These are phyloP conservation scores for Citrus reticulata DNA, from an alignment of 345 rosid species.

Conservation along the genomic window DNA sequence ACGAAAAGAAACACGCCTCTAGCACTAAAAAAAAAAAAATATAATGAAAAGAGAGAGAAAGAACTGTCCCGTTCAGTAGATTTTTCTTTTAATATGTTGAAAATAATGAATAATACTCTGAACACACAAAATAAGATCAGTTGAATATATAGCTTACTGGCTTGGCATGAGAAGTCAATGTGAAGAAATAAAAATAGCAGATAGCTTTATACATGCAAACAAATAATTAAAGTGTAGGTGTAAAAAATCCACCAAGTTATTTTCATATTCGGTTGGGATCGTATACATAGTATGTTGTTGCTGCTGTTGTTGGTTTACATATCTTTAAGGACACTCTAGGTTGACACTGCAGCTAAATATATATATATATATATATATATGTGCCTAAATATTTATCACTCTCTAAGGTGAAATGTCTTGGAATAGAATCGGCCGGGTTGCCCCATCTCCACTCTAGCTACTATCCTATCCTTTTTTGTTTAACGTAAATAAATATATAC, in stretches of 20 bases:
- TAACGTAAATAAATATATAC: too few relatives aligned
- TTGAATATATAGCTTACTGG: too few relatives aligned
- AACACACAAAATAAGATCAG: too few relatives aligned
- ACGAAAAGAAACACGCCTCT: background rate
- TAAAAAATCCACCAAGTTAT: background rate
- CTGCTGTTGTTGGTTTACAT: background rate
- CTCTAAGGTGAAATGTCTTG: conserved; percentile 30
- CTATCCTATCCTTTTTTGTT: too few relatives aligned
- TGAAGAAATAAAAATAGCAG: too few relatives aligned
- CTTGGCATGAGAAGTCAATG: too few relatives aligned
- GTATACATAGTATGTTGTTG: background rate
- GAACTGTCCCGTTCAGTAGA: background rate
- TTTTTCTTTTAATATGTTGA: background rate
- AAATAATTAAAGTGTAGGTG: conserved; percentile 8
- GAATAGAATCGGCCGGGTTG: conserved; percentile 8
- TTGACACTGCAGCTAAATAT: conserved; percentile 32
- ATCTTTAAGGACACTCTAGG: conserved; percentile 41
- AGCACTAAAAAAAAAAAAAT: background rate
- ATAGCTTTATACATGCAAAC: background rate
- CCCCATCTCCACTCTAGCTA: conserved; percentile 21
- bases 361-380: too few relatives aligned
- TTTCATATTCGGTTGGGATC: conserved; percentile 7
- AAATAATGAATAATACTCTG: too few relatives aligned
- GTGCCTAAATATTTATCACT: background rate
- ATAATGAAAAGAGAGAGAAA: background rate